Conservation (phyloP, 2,329 filamentous ascomycete genomes). For the Fusarium pininemorale region DNA sequence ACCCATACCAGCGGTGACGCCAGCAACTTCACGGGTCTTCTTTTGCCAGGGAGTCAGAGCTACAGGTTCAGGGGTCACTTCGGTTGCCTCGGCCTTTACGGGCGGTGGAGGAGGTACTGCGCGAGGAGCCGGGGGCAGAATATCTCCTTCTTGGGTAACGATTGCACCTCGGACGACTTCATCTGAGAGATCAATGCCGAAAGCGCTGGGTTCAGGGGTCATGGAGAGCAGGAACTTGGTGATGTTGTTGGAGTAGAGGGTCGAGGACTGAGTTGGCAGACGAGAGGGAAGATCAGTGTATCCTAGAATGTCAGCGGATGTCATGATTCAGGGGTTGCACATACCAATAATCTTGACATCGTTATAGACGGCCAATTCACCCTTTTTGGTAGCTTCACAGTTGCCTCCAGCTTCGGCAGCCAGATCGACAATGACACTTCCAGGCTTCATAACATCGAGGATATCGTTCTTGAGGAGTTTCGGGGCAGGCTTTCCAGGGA, state of each 20-base stretch:
- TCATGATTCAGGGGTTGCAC: neutral
- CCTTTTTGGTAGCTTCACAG: slow-evolving; percentile 81
- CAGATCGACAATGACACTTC: slow-evolving; percentile 87
- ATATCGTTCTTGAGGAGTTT: slow-evolving; percentile 84
- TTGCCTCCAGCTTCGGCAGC: slow-evolving; percentile 90
- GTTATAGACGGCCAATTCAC: slow-evolving; percentile 74
- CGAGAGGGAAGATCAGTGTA: slow-evolving; percentile 90
- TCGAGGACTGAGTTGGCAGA: slow-evolving; percentile 87
- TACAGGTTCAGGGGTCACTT: slow-evolving; percentile 62
- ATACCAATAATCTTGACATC: slow-evolving; percentile 85
- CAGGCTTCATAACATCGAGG: slow-evolving; percentile 87
- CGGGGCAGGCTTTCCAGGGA: slow-evolving; percentile 83
- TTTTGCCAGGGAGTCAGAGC: slow-evolving; percentile 85
- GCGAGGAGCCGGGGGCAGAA: slow-evolving; percentile 79
- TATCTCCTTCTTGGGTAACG: slow-evolving; percentile 79
- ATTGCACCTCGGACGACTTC: slow-evolving; percentile 89
- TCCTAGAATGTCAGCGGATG: slow-evolving; percentile 53
- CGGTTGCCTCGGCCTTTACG: slow-evolving; percentile 53
- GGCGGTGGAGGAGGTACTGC: slow-evolving; percentile 66
- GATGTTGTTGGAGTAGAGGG: slow-evolving; percentile 93
- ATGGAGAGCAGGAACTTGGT: slow-evolving; percentile 88
- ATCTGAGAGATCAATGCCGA: slow-evolving; percentile 81
- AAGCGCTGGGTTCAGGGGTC: slow-evolving; percentile 78
- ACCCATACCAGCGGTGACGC: slow-evolving; percentile 81
- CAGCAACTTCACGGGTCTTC: slow-evolving; percentile 76